Evolutionary conservation across 2,329 filamentous ascomycete species (phyloP).

Genomic region (Cercospora zeae-maydis): DNA sequence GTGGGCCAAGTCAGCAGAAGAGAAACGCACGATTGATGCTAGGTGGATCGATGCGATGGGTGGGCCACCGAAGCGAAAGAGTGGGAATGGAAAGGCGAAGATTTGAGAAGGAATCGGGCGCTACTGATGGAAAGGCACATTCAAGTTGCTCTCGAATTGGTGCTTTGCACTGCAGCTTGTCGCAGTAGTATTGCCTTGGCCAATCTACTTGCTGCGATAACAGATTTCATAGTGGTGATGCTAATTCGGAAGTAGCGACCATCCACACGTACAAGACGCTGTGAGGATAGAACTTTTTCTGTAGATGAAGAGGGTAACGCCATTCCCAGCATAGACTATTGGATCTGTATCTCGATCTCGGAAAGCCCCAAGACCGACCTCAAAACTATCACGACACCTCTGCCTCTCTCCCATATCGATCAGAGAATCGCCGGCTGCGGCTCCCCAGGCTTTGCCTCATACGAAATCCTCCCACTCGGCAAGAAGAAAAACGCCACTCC

Average conservation of each 20-base stretch:
- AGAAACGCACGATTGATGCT: constrained; percentile 17
- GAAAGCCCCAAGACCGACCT: background rate
- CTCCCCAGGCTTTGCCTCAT: constrained; percentile 45
- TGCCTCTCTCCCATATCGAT: background rate
- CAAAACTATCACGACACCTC: background rate
- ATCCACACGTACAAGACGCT: background rate
- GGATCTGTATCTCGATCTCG: background rate
- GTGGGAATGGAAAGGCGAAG: background rate
- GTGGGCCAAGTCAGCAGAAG: constrained; percentile 6
- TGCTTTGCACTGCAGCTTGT: too few species aligned
- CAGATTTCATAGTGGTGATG: too few species aligned
- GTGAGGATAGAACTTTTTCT: background rate
- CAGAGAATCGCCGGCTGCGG: constrained; percentile 14
- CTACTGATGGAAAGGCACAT: too few species aligned
- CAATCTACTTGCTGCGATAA: too few species aligned
- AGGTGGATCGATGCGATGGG: constrained; percentile 11
- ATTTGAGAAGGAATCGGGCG: background rate
- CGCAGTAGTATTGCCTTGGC: too few species aligned
- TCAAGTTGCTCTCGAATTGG: background rate
- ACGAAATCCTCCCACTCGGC: constrained; percentile 54
- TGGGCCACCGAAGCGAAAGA: constrained; percentile 7
- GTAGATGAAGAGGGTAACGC: background rate
- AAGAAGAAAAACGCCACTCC: constrained; percentile 55
- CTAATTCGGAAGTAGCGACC: too few species aligned
- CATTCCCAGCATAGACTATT: background rate